A percentile compares a stretch with the other conserved stretches of the same genome.
Evolutionary conservation across 208 protist genomes (phyloP).

Genomic region (Leishmania tropica): DNA sequence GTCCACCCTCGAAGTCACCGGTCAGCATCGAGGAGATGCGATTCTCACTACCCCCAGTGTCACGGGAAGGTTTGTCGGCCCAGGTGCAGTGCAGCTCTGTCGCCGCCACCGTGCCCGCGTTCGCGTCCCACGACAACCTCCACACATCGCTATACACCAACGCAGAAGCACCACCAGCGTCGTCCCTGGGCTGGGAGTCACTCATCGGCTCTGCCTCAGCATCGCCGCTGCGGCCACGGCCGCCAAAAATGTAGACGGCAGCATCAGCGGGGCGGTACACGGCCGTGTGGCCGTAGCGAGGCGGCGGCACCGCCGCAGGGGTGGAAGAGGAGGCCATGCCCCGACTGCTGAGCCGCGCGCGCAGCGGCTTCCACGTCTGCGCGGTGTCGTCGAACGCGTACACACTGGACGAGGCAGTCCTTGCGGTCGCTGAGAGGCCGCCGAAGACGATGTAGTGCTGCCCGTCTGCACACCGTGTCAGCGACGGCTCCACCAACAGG

Average conservation of each 20-base stretch:
- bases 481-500: constrained; percentile 51
- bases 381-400: constrained; percentile 20
- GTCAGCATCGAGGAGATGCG: background rate
- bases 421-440: constrained; percentile 23
- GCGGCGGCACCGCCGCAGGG: background rate
- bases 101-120: constrained; percentile 4
- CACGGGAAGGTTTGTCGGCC: constrained; percentile 10
- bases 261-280: constrained; percentile 41
- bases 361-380: constrained; percentile 26
- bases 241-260: constrained; percentile 76
- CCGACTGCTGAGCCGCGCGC: background rate
- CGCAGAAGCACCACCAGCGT: background rate
- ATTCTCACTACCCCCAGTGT: background rate
- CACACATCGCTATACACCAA: constrained; percentile 42
- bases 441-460: constrained; percentile 51
- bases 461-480: constrained; percentile 59
- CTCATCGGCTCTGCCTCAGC: background rate
- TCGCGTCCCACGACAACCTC: constrained; percentile 24
- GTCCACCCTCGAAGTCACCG: background rate
- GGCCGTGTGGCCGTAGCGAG: constrained; percentile 65
- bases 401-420: constrained; percentile 10
- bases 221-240: constrained; percentile 27
- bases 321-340: background rate
- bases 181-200: background rate
- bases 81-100: constrained; percentile 26